phyloP scores from a whole-genome alignment of 1,284 basidiomycete genomes.

The Gastroboletus turbinatus region DNA sequence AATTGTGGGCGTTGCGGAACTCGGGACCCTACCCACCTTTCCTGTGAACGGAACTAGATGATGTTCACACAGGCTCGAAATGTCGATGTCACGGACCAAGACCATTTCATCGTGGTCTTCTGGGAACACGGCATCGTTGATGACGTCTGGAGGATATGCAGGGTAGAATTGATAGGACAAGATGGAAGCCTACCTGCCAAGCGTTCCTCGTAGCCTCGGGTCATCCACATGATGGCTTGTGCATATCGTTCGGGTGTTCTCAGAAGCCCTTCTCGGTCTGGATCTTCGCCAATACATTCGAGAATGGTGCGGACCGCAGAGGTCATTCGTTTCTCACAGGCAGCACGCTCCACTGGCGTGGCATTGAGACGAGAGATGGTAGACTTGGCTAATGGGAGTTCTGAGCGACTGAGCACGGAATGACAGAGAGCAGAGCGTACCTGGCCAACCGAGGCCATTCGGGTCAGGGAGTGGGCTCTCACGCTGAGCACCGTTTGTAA shows the following conservation, averaged over 20 bases:
- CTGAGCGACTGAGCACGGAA: conserved; percentile 10
- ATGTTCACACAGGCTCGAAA: conserved; percentile 97
- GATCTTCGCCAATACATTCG: conserved; percentile 98
- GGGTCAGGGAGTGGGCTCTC: conserved; percentile 69
- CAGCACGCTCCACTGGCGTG: conserved; percentile 68
- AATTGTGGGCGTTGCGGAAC: conserved; percentile 17
- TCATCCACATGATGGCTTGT: conserved; percentile 99
- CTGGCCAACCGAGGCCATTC: conserved; percentile 93
- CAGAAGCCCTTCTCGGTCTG: conserved; percentile 87
- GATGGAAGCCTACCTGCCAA: conserved; percentile 62
- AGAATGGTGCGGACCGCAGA: conserved; percentile 89
- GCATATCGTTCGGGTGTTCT: conserved; percentile 96
- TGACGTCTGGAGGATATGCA: conserved; percentile 69
- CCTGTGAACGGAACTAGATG: conserved; percentile 98
- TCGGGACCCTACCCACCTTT: conserved; percentile 63
- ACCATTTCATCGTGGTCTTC: conserved; percentile 99
- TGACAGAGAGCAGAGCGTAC: conserved; percentile 42
- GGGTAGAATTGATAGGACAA: conserved; percentile 10
- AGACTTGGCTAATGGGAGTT: conserved; percentile 70
- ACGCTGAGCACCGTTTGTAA: conserved; percentile 31
- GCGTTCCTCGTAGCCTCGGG: conserved; percentile 95
- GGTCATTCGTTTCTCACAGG: conserved; percentile 77
- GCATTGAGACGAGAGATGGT: conserved; percentile 84
- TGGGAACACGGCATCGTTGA: conserved; percentile 97
- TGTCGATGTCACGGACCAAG: conserved; percentile 95